Base-by-base conservation (phyloP, 2,329 filamentous ascomycete species). In the Aspergillus sp. region DNA sequence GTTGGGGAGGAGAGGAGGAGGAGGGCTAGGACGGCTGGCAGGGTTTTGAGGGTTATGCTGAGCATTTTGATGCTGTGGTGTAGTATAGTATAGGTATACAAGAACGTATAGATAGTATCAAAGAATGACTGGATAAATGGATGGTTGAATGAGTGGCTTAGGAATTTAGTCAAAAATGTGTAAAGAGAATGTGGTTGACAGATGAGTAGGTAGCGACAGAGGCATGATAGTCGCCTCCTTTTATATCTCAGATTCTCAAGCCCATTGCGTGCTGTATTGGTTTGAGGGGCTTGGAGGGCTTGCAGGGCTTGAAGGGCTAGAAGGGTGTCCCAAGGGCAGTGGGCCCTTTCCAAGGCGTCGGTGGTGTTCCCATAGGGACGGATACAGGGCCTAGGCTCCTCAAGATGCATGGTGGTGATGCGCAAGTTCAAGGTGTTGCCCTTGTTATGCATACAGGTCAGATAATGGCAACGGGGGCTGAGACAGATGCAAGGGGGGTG, bases 401-500 rank as follows among this genome's bases (percentile, higher is more conserved):
- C 27, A 15, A 15, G 9, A 11, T 43, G 8, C 7, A n/a, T 15
- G 15, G n/a, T 9, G 23, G 23, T 52, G n/a, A 33, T 24, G 24
- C 6, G 40, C 51, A 17, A 53, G 46, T 53, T 14, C 17, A 19
- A n/a, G 21, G 9, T 7, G 21, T 12, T 24, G 17, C 2, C 24
- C 41, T 24, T 24, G 17, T 4, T 39, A 27, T 24, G 31, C 39
- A 53, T 39, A 53, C 51, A 39, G 45, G 41, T 52, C 15, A 27
- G 41, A 39, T 53, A 17, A 6, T 37, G 21, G 6, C 6, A 31
- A 39, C 8, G 23, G 35, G 14, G 43, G 43, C 15, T 53, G 51
- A 53, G 51, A 46, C 51, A 39, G 41, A 53, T 24, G 51, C 21
- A 53, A 46, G 51, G 51, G 23, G 27, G 14, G 17, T 31, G 24